Conservation (phyloP, 805 yeast species). For the Pichia membranifaciens region DNA sequence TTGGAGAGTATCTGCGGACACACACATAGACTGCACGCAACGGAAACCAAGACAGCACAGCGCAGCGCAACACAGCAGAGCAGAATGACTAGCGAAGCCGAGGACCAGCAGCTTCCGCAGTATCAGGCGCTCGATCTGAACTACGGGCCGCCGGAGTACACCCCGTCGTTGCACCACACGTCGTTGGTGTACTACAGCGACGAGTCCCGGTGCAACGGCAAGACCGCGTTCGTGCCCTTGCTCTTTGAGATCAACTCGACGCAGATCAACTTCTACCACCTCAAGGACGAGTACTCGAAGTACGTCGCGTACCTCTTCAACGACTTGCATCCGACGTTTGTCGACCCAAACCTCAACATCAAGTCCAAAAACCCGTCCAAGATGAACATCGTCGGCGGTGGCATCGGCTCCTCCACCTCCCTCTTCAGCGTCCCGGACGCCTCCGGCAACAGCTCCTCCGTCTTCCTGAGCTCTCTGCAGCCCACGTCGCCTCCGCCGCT, state of each 20-base stretch:
- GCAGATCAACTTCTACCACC: slow-evolving; percentile 23
- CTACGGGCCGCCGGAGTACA: slow-evolving; percentile 20
- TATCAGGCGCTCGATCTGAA: neutral
- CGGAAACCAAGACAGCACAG: too few relatives aligned
- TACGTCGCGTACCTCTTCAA: slow-evolving; percentile 20
- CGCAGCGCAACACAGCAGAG: too few relatives aligned
- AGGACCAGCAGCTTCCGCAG: neutral
- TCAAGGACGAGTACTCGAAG: slow-evolving; percentile 14
- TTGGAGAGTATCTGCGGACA: too few relatives aligned
- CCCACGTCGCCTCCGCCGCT: slow-evolving; percentile 2
- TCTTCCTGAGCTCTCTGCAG: neutral
- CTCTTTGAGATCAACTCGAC: slow-evolving; percentile 31
- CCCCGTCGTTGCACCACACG: slow-evolving; percentile 24
- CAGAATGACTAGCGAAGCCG: neutral
- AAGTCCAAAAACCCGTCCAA: slow-evolving; percentile 14
- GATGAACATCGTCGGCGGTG: slow-evolving; percentile 6
- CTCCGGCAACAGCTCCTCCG: neutral
- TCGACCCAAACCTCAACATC: slow-evolving; percentile 27
- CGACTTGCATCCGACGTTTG: slow-evolving; percentile 19
- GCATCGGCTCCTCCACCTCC: slow-evolving; percentile 8
- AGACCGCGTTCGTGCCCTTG: slow-evolving; percentile 17
- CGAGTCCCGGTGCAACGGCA: slow-evolving; percentile 12
- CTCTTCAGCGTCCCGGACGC: neutral
- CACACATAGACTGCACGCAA: too few relatives aligned
- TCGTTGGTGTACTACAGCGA: slow-evolving; percentile 19